phyloP scores from a whole-genome alignment of 495 filamentous ascomycete species.

The Penicillium pancosmium region DNA sequence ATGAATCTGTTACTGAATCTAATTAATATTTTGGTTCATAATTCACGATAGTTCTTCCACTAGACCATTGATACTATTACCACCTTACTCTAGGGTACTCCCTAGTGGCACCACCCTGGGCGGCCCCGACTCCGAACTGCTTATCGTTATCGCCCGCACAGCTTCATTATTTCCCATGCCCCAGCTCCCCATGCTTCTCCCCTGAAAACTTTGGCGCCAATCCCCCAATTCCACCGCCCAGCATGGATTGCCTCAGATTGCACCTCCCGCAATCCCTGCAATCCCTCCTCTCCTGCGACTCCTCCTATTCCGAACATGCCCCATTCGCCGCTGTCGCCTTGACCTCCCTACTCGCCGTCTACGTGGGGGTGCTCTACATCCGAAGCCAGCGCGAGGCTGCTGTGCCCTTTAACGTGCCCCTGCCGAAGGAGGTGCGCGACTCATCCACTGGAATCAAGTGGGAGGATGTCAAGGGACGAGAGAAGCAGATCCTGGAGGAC shows the following conservation, averaged over 20 bases:
- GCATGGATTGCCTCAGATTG: slow-evolving; percentile 35
- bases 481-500: slow-evolving; percentile 49
- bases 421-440: slow-evolving; percentile 58
- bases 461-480: slow-evolving; percentile 48
- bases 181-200: too few relatives aligned
- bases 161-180: too few relatives aligned
- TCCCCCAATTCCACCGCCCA: slow-evolving; percentile 3
- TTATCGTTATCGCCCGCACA: too few relatives aligned
- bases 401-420: slow-evolving; percentile 58
- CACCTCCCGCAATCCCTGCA: slow-evolving; percentile 31
- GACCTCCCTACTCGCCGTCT: slow-evolving; percentile 37
- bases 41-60: too few relatives aligned
- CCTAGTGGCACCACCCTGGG: too few relatives aligned
- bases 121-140: too few relatives aligned
- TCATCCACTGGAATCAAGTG: slow-evolving; percentile 63
- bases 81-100: too few relatives aligned
- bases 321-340: slow-evolving; percentile 33
- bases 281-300: slow-evolving; percentile 20
- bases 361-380: slow-evolving; percentile 42
- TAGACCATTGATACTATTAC: too few relatives aligned
- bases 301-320: slow-evolving; percentile 21
- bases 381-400: slow-evolving; percentile 47
- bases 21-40: too few relatives aligned
- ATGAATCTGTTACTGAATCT: too few relatives aligned
- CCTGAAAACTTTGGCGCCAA: too few relatives aligned